A percentile compares a stretch with the other conserved stretches of the same genome.
Conservation (phyloP, 805 yeast species). For the Wickerhamomyces chaumierensis region DNA sequence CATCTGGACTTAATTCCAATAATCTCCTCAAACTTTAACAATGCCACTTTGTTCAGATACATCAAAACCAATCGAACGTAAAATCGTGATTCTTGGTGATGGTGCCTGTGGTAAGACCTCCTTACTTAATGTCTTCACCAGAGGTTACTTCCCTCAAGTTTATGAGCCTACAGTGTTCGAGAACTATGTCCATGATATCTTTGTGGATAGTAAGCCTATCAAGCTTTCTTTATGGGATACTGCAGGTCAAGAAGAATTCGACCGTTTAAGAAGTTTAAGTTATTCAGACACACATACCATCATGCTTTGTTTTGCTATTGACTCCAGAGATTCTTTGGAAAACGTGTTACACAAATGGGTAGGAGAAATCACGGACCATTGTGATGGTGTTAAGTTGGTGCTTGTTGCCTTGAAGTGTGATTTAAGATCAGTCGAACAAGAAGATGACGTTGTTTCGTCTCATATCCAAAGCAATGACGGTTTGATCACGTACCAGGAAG, state of each 20-base stretch:
- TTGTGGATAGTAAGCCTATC: conserved; percentile 87
- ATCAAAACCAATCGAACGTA: conserved; percentile 47
- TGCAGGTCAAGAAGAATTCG: conserved; percentile 98
- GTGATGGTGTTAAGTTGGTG: conserved; percentile 91
- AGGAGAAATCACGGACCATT: conserved; percentile 92
- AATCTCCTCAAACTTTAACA: too few species aligned
- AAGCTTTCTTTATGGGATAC: conserved; percentile 96
- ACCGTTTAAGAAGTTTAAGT: conserved; percentile 81
- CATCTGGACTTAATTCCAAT: too few species aligned
- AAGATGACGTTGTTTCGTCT: conserved; percentile 16
- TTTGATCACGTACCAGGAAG: conserved; percentile 84
- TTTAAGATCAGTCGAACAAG: conserved; percentile 60
- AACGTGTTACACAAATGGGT: conserved; percentile 96
- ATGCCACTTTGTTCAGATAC: conserved; percentile 36
- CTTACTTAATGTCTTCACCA: conserved; percentile 83
- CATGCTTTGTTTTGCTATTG: conserved; percentile 92
- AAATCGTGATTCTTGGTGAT: conserved; percentile 90
- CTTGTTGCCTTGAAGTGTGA: conserved; percentile 93
- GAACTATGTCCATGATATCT: conserved; percentile 93
- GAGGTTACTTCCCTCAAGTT: conserved; percentile 97
- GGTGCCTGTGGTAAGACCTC: conserved; percentile 99
- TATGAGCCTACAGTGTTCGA: conserved; percentile 98
- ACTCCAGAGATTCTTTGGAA: conserved; percentile 86
- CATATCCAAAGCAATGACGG: conserved; percentile 20
- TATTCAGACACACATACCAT: conserved; percentile 95